These are phyloP conservation scores for Verbena officinalis DNA, from an alignment of 257 asterid genomes.

Conservation along the genomic window DNA sequence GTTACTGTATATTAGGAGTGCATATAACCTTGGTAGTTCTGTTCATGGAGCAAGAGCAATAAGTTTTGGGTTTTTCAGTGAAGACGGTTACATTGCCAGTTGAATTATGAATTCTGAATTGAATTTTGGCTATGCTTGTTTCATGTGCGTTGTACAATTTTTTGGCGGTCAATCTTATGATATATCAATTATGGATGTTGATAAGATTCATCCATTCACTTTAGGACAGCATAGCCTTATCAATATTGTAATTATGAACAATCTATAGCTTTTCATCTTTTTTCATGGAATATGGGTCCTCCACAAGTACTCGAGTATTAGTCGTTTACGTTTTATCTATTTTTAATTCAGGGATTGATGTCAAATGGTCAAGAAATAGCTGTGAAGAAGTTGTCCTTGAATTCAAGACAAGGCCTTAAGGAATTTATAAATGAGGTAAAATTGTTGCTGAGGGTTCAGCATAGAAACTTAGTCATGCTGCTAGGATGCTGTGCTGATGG, in stretches of 20 bases:
- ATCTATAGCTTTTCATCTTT: background rate
- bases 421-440: conserved; percentile 84
- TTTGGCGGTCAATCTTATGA: too few relatives aligned
- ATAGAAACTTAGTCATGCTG: conserved; percentile 71
- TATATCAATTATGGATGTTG: too few relatives aligned
- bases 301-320: conserved; percentile 2
- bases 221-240: too few relatives aligned
- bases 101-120: background rate
- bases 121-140: background rate
- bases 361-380: conserved; percentile 86
- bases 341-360: conserved; percentile 60
- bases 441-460: conserved; percentile 72
- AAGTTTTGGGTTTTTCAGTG: background rate
- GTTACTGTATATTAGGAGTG: background rate
- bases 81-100: too few relatives aligned
- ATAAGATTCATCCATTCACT: too few relatives aligned
- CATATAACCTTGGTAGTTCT: background rate
- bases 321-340: conserved; percentile 1
- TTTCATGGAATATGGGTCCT: background rate
- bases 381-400: conserved; percentile 69
- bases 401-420: conserved; percentile 69
- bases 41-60: background rate
- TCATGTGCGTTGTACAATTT: background rate
- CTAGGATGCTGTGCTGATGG: conserved; percentile 89
- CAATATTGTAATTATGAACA: background rate